Evolutionary conservation across 2,329 filamentous ascomycete genomes (phyloP).

Genomic region (Clarireedia monteithiana): DNA sequence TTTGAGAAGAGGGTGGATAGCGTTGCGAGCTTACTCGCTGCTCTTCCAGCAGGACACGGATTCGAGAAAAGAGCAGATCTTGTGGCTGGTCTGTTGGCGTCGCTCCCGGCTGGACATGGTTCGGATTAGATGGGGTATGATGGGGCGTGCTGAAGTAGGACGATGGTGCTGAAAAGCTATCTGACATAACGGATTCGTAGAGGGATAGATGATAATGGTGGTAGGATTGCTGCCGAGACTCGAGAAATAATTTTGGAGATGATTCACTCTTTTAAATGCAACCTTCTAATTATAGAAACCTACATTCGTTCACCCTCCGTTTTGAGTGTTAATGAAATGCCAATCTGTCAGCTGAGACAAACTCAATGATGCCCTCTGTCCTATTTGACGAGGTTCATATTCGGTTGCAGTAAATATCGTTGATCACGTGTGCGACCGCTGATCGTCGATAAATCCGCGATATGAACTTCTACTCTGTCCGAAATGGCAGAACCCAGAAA

Average conservation of each 20-base stretch:
- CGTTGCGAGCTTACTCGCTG: neutral
- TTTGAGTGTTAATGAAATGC: no score
- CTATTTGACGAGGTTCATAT: no score
- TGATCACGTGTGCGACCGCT: no score
- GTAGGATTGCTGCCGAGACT: neutral
- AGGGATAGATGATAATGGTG: neutral
- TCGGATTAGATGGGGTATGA: neutral
- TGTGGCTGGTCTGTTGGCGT: neutral
- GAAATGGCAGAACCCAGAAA: no score
- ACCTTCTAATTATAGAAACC: neutral
- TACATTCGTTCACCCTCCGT: neutral
- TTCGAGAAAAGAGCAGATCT: neutral
- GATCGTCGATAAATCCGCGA: no score
- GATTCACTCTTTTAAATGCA: neutral
- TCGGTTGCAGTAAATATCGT: no score
- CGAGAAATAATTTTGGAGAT: neutral
- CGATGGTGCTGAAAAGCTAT: no score
- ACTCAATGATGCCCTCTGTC: no score
- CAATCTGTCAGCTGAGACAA: no score
- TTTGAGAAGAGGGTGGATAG: neutral
- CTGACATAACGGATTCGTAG: neutral
- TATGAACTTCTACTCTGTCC: no score
- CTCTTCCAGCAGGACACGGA: no score
- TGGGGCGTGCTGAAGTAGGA: neutral
- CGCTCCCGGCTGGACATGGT: neutral